Evolutionary conservation across 331 rosid genomes (phyloP), one percentile per base, ranked within the genome.

Genomic region (Malus hybrid): DNA sequence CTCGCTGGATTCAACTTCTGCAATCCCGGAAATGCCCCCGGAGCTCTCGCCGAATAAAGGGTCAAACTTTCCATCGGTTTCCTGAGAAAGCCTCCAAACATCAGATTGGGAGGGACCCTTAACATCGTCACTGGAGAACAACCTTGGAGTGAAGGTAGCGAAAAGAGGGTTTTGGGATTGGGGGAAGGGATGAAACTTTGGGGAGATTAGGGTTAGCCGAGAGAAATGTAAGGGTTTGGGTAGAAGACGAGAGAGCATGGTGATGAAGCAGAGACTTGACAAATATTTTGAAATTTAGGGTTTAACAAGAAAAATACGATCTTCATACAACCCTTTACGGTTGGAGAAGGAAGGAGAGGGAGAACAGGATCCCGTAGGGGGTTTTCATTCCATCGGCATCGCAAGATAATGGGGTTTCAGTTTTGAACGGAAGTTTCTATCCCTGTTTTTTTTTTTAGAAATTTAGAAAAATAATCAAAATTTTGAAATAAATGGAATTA

Each of bases 211-310:
- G 22, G 86, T 33, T n/a, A 90, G 72, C 65, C 74, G 81, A 76
- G 87, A 86, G 60, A 94, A 65, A 85, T 90, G 84, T 24, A 84
- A 84, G 76, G 95, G 76, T 83, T 84, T 94, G 27, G 93, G 92
- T 10, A 94, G 81, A 34, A 94, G 81, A 71, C 97, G 97, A 68
- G 99, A 86, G 73, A 92, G 95, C 99, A 94, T 94, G 74, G 82
- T 81, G 90, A 63, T 34, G 67, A 56, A 14, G 67, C 46, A 27
- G 66, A 61, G 29, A 10, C 55, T 48, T 48, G 61, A 36, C 7
- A 42, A n/a, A 29, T 10, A 14, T 4, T 8, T 19, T 55, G 16
- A 20, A 7, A 15, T 57, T 34, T 46, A 71, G 76, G 76, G 67
- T 5, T 28, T 62, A 62, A 62, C n/a, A 28, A 27, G 7, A 57